phyloP scores from a whole-genome alignment of 139 green algal species.

The Coccomyxa sp. region DNA sequence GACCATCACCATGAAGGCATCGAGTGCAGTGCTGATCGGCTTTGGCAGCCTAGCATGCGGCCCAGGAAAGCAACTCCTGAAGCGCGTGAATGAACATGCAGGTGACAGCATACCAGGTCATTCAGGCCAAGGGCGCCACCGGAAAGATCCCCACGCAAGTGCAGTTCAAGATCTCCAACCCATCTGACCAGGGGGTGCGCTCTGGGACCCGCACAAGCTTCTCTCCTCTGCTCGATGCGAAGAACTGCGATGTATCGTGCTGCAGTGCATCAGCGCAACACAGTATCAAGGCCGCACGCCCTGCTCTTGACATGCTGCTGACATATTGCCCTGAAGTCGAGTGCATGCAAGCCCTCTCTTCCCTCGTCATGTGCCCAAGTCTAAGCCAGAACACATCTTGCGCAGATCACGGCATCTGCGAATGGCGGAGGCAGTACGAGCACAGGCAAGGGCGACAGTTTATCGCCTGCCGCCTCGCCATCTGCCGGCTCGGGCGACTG shows the following conservation, averaged over 20 bases:
- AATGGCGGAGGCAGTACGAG: background rate
- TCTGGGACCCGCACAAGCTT: no score
- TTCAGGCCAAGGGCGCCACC: background rate
- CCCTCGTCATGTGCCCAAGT: background rate
- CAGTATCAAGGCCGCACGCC: no score
- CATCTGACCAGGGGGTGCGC: conserved; percentile 2
- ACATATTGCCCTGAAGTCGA: no score
- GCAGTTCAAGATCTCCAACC: conserved; percentile 40
- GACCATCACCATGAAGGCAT: background rate
- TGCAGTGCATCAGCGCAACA: no score
- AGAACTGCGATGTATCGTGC: no score
- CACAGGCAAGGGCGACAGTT: background rate
- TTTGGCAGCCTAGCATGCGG: no score
- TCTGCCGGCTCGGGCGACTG: background rate
- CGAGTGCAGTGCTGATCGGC: background rate
- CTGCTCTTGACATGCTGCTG: no score
- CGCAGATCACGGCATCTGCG: background rate
- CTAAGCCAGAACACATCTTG: background rate
- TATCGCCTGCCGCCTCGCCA: background rate
- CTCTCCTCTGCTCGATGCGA: no score
- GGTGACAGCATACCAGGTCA: background rate
- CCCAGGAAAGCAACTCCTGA: background rate
- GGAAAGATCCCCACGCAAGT: conserved; percentile 19
- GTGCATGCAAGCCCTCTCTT: no score
- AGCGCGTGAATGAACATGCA: background rate